These are phyloP conservation scores for Neobulgaria alba DNA, from an alignment of 2,329 filamentous ascomycete species.

Conservation along the genomic window DNA sequence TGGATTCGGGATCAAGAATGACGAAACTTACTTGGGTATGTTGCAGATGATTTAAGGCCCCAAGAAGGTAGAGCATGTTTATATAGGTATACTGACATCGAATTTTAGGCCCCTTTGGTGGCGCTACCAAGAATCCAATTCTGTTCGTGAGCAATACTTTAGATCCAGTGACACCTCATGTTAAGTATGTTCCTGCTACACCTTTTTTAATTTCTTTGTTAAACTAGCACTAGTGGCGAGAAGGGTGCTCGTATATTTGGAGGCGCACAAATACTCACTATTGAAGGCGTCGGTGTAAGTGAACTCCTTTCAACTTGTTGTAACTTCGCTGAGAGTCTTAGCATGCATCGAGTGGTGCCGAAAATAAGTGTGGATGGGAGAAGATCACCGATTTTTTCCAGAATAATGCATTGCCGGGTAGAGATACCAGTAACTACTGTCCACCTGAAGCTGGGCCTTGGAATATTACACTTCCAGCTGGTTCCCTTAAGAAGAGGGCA, in stretches of 20 bases:
- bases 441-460: conserved; percentile 6
- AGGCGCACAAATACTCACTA: conserved; percentile 37
- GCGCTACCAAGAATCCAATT: conserved; percentile 27
- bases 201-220: neutral
- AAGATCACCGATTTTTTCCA: conserved; percentile 31
- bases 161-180: conserved; percentile 27
- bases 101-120: conserved; percentile 23
- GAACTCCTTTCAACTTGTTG: no score
- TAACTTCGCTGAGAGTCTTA: no score
- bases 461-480: no score
- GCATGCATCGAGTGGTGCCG: no score
- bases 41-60: no score
- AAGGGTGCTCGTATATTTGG: conserved; percentile 31
- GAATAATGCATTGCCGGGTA: conserved; percentile 33
- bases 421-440: conserved; percentile 37
- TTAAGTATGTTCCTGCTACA: conserved; percentile 6
- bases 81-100: neutral
- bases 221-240: conserved; percentile 12
- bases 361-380: no score
- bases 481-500: no score
- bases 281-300: conserved; percentile 42
- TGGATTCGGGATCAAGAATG: neutral
- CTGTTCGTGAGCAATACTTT: conserved; percentile 27
- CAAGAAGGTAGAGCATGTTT: no score
- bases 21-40: conserved; percentile 9